phyloP scores from a whole-genome alignment of 345 rosid species.

The Rhizophora apiculata region DNA sequence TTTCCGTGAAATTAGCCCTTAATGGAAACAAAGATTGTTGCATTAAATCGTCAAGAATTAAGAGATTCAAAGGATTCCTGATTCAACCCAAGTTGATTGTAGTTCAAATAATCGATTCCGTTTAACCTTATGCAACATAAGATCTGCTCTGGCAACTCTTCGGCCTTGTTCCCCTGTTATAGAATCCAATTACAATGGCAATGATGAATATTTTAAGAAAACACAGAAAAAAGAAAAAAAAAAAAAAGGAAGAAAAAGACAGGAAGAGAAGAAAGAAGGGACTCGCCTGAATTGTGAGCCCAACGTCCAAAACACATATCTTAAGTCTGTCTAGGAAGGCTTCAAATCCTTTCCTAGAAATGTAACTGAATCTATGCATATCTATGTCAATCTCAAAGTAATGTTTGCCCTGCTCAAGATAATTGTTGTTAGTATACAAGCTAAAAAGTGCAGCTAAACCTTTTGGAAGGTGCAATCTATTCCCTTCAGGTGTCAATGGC shows the following conservation, averaged over 20 bases:
- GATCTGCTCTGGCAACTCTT: constrained; percentile 92
- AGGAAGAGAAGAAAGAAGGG: neutral
- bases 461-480: neutral
- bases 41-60: constrained; percentile 21
- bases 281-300: constrained; percentile 89
- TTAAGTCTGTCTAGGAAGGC: constrained; percentile 84
- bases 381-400: constrained; percentile 93
- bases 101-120: constrained; percentile 68
- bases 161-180: constrained; percentile 79
- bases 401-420: constrained; percentile 61
- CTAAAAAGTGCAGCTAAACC: neutral
- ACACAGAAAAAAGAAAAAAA: neutral
- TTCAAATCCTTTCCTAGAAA: constrained; percentile 94
- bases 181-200: neutral
- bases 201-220: neutral
- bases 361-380: constrained; percentile 96
- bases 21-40: constrained; percentile 8
- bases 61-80: constrained; percentile 38
- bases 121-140: constrained; percentile 78
- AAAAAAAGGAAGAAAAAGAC: neutral
- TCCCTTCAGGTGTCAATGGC: neutral
- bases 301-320: constrained; percentile 77
- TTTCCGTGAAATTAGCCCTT: constrained; percentile 18
- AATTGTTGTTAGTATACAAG: neutral
- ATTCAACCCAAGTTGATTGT: constrained; percentile 44